Conservation (phyloP, 2,329 filamentous ascomycete genomes). For the Huntiella decipiens region DNA sequence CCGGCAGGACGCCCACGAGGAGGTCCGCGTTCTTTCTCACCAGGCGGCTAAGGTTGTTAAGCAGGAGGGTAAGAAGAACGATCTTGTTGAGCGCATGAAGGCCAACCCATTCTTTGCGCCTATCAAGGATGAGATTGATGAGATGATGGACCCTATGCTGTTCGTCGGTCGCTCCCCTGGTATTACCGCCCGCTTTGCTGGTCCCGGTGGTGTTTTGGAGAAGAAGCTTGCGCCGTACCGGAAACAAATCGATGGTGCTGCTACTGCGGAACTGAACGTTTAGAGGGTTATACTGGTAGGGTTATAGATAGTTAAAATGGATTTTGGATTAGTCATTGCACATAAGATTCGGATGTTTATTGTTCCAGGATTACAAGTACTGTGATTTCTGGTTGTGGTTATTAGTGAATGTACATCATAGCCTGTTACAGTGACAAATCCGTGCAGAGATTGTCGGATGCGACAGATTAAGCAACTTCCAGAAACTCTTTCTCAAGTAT, state of each 20-base stretch:
- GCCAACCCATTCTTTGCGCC: constrained; percentile 55
- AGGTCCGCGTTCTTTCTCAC: constrained; percentile 67
- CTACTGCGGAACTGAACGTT: constrained; percentile 22
- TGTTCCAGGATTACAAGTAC: neutral
- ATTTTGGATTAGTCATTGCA: neutral
- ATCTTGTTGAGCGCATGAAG: constrained; percentile 63
- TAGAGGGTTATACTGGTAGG: constrained; percentile 12
- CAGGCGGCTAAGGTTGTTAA: constrained; percentile 47
- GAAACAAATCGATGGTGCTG: constrained; percentile 18
- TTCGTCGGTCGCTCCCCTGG: constrained; percentile 26
- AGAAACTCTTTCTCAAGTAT: too few relatives aligned
- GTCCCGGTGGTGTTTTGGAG: constrained; percentile 21
- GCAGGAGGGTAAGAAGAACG: constrained; percentile 38
- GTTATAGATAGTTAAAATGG: neutral
- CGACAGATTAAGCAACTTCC: too few relatives aligned
- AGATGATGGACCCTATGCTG: constrained; percentile 42
- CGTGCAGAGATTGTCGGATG: neutral
- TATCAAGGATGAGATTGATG: constrained; percentile 49
- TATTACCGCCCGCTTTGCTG: constrained; percentile 28
- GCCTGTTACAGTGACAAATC: neutral
- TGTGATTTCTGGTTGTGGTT: neutral
- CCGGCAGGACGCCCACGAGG: constrained; percentile 68
- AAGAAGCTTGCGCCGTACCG: constrained; percentile 22
- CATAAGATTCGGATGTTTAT: neutral
- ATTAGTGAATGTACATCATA: neutral